Evolutionary conservation across 345 rosid species (phyloP), one percentile per base, ranked within the genome.

Genomic region (Populus deltoides): DNA sequence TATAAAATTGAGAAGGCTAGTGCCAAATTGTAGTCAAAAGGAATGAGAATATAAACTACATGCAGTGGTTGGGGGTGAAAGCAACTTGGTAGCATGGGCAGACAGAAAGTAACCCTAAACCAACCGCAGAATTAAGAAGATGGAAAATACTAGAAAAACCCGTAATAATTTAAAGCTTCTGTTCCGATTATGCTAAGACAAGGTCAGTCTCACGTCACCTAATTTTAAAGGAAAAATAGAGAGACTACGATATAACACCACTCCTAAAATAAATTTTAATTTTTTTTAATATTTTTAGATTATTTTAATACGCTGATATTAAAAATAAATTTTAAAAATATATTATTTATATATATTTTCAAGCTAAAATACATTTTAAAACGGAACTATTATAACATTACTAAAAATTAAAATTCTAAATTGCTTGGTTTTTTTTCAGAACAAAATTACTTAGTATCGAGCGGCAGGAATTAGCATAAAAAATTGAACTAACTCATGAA

Each of bases 121-220:
- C 75, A 74, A 70, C 83, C 72, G 25, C 45, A 31, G 27, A n/a
- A 47, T 25, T 70, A 20, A 59, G 53, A 55, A 27, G 29, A 67
- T 72, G 53, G 73, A 49, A 67, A 57, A 66, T 55, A 49, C 71
- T 20, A 11, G 13, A 16, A n/a, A 66, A 45, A 36, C 29, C 59
- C n/a, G 36, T 12, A 66, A 70, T 70, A 35, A 74, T 71, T 68
- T 38, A 38, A 36, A 24, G 24, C 24, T 71, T 76, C 51, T 73
- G 12, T 15, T 29, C 27, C 43, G 31, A n/a, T 66, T 72, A 83
- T 62, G 76, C 31, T 41, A 80, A 71, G 72, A 9, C 18, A 75
- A 45, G 16, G 72, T 69, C 83, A 79, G 39, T 17, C 63, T 71
- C 68, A 55, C 77, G 79, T 82, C 84, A 78, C 43, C 68, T 41